These are phyloP conservation scores for Kluyveromyces marxianus DNA, from an alignment of 1,139 yeast species.

Conservation along the genomic window DNA sequence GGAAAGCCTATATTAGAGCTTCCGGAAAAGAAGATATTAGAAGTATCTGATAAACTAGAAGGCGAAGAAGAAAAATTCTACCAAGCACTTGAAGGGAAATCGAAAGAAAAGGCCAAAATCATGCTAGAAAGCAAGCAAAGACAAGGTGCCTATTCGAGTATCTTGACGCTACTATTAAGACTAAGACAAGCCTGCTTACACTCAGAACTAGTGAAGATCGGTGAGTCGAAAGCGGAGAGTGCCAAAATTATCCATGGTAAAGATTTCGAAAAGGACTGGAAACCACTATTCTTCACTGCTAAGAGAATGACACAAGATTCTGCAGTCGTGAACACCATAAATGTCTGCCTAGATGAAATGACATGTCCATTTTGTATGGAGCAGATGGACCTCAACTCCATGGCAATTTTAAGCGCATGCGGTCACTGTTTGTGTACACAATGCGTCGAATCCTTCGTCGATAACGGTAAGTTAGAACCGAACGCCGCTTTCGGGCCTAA, in stretches of 20 bases:
- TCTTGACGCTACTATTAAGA: conserved; percentile 67
- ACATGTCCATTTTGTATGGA: conserved; percentile 67
- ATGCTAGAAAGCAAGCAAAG: conserved; percentile 27
- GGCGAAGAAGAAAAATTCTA: conserved; percentile 53
- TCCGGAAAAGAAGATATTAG: conserved; percentile 54
- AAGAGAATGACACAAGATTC: conserved; percentile 20
- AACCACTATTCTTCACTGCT: conserved; percentile 24
- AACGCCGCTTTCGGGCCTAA: conserved; percentile 31
- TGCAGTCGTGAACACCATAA: conserved; percentile 21
- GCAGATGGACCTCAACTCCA: conserved; percentile 41
- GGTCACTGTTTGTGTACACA: conserved; percentile 64
- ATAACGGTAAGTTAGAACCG: conserved; percentile 29
- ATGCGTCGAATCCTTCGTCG: conserved; percentile 50
- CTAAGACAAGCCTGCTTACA: conserved; percentile 91
- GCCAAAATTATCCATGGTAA: conserved; percentile 26
- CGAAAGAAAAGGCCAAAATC: conserved; percentile 49
- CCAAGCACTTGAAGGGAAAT: conserved; percentile 46
- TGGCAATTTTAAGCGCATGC: conserved; percentile 48
- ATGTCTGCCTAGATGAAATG: conserved; percentile 25
- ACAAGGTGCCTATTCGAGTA: conserved; percentile 45
- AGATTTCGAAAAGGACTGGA: conserved; percentile 25
- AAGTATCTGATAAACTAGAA: conserved; percentile 44
- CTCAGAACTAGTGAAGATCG: conserved; percentile 63
- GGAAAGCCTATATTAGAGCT: conserved; percentile 69
- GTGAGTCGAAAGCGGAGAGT: conserved; percentile 39